phyloP scores from a whole-genome alignment of 1,284 basidiomycete genomes.

The Anthracocystis walkeri region DNA sequence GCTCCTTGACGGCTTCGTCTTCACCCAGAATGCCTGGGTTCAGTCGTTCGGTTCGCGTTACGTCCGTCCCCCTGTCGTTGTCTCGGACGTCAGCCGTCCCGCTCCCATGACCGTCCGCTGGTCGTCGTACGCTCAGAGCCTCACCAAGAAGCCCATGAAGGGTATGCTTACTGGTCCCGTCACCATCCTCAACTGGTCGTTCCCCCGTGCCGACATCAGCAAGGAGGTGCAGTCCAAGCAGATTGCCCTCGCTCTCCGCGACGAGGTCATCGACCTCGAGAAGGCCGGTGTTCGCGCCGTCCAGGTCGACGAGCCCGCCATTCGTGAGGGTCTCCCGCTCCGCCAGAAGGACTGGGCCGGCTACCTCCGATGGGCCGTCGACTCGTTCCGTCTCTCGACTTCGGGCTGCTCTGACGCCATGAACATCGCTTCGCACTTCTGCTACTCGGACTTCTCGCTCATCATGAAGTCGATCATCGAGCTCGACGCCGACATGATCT shows the following conservation, averaged over 20 bases:
- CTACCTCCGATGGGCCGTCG: conserved; percentile 69
- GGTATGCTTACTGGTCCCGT: conserved; percentile 88
- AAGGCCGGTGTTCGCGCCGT: conserved; percentile 97
- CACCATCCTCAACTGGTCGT: conserved; percentile 98
- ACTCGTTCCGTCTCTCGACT: conserved; percentile 68
- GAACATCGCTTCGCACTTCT: conserved; percentile 69
- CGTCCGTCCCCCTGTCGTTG: conserved; percentile 98
- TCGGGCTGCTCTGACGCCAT: conserved; percentile 65
- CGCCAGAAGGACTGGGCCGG: conserved; percentile 66
- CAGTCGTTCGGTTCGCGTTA: conserved; percentile 92
- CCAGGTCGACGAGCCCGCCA: conserved; percentile 99
- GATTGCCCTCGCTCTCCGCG: conserved; percentile 96
- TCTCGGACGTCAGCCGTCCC: conserved; percentile 96
- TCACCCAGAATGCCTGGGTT: conserved; percentile 99
- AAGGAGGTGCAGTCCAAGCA: conserved; percentile 98
- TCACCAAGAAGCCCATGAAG: conserved; percentile 97
- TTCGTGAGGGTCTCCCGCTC: conserved; percentile 84
- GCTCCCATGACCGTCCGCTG: conserved; percentile 95
- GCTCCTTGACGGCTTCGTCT: conserved; percentile 93
- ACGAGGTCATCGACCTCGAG: conserved; percentile 98
- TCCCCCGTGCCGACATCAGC: conserved; percentile 98
- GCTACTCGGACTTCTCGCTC: conserved; percentile 81
- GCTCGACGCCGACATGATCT: conserved; percentile 99
- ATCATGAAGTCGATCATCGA: conserved; percentile 98
- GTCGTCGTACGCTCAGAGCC: conserved; percentile 95